Evolutionary conservation across 192 early-diverging fungal genomes (phyloP).

Genomic region (Mortierella alpina): DNA sequence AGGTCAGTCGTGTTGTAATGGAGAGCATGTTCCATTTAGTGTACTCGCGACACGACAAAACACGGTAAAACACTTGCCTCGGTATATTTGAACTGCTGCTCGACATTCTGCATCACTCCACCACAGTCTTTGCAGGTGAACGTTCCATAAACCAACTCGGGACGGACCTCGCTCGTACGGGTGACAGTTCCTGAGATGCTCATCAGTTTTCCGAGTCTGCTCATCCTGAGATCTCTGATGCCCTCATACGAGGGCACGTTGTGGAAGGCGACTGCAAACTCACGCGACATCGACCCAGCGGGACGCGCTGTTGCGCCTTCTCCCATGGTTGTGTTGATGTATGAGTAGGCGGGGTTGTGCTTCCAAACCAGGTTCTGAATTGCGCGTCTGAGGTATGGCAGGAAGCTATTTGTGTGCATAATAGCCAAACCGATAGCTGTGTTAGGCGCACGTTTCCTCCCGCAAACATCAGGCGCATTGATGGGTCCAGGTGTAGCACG

Average conservation of each 20-base stretch:
- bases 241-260: conserved; percentile 69
- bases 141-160: conserved; percentile 91
- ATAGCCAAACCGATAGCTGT: neutral
- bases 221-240: conserved; percentile 87
- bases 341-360: conserved; percentile 72
- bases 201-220: conserved; percentile 84
- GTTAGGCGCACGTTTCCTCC: neutral
- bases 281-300: conserved; percentile 64
- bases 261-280: conserved; percentile 81
- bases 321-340: conserved; percentile 54
- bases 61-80: conserved; percentile 65
- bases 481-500: too few relatives aligned
- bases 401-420: conserved; percentile 28
- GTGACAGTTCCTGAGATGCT: conserved; percentile 94
- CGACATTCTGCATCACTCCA: conserved; percentile 82
- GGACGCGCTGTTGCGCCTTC: conserved; percentile 44
- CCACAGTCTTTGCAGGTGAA: conserved; percentile 92
- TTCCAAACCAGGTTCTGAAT: conserved; percentile 83
- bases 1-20: neutral
- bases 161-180: conserved; percentile 95
- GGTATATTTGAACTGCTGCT: conserved; percentile 97
- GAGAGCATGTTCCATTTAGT: neutral
- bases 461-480: neutral
- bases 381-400: conserved; percentile 84
- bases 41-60: neutral